phyloP scores from a whole-genome alignment of 2,329 filamentous ascomycete genomes.

The Claviceps sp. region DNA sequence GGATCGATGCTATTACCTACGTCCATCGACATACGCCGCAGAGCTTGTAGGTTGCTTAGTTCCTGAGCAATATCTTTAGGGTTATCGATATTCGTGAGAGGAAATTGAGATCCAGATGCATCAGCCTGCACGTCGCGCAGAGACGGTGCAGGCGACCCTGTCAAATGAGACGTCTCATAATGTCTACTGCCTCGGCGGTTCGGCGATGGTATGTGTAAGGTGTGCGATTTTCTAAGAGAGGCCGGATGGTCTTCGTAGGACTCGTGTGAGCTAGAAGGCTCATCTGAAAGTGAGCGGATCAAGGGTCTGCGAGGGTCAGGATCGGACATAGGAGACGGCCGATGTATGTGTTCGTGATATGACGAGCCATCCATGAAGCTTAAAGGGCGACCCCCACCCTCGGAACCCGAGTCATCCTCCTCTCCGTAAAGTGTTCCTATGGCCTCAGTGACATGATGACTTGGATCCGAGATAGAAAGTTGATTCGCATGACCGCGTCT shows the following conservation, averaged over 20 bases:
- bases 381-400: constrained; percentile 44
- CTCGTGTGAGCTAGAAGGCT: constrained; percentile 17
- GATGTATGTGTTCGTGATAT: constrained; percentile 36
- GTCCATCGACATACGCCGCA: constrained; percentile 91
- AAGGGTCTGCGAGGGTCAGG: constrained; percentile 27
- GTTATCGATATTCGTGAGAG: constrained; percentile 81
- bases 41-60: constrained; percentile 78
- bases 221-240: constrained; percentile 30
- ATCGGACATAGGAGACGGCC: constrained; percentile 13
- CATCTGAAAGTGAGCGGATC: constrained; percentile 33
- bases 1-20: constrained; percentile 60
- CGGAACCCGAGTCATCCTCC: constrained; percentile 48
- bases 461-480: constrained; percentile 68
- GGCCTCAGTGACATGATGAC: constrained; percentile 86
- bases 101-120: constrained; percentile 53
- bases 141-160: constrained; percentile 38
- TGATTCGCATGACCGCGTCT: constrained; percentile 45
- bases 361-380: constrained; percentile 55
- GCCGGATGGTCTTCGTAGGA: constrained; percentile 19
- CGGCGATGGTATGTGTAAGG: constrained; percentile 23
- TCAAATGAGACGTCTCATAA: constrained; percentile 29
- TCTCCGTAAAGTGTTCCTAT: constrained; percentile 86
- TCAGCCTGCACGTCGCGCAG: constrained; percentile 43
- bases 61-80: constrained; percentile 84
- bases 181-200: constrained; percentile 28